These are phyloP conservation scores for Eurotiales sp. DNA, from an alignment of 2,329 filamentous ascomycete species.

Conservation along the genomic window DNA sequence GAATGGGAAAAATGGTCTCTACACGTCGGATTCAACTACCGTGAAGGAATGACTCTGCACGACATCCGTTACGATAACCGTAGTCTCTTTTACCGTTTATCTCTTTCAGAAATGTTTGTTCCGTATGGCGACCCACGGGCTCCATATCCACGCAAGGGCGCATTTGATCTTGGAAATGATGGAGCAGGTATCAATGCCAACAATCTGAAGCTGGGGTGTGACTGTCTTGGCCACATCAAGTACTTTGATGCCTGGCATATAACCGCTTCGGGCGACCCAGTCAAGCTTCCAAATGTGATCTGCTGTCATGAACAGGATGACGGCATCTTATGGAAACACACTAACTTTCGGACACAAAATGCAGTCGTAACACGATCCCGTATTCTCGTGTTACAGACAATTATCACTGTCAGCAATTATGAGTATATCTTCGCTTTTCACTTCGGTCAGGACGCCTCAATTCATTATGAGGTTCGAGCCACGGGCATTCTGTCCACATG, in stretches of 20 bases:
- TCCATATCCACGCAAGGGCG: slow-evolving; percentile 66
- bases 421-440: slow-evolving; percentile 65
- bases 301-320: slow-evolving; percentile 46
- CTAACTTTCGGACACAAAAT: slow-evolving; percentile 64
- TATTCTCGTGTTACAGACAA: slow-evolving; percentile 63
- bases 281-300: not conserved
- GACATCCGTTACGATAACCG: slow-evolving; percentile 62
- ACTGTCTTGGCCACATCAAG: slow-evolving; percentile 66
- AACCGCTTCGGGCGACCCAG: no score
- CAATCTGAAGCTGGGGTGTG: slow-evolving; percentile 61
- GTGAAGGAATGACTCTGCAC: slow-evolving; percentile 65
- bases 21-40: slow-evolving; percentile 63
- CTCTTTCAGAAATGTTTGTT: slow-evolving; percentile 60
- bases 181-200: slow-evolving; percentile 65
- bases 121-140: slow-evolving; percentile 56
- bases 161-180: slow-evolving; percentile 66
- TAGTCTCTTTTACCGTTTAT: slow-evolving; percentile 62
- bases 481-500: slow-evolving; percentile 64
- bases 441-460: slow-evolving; percentile 60
- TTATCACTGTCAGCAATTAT: slow-evolving; percentile 67
- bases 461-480: slow-evolving; percentile 60
- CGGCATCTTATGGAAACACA: slow-evolving; percentile 68
- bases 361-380: slow-evolving; percentile 58
- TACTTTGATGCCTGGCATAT: no score
- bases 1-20: slow-evolving; percentile 66